These are phyloP conservation scores for Epichloe glyceriae DNA, from an alignment of 2,329 filamentous ascomycete genomes.

Conservation along the genomic window DNA sequence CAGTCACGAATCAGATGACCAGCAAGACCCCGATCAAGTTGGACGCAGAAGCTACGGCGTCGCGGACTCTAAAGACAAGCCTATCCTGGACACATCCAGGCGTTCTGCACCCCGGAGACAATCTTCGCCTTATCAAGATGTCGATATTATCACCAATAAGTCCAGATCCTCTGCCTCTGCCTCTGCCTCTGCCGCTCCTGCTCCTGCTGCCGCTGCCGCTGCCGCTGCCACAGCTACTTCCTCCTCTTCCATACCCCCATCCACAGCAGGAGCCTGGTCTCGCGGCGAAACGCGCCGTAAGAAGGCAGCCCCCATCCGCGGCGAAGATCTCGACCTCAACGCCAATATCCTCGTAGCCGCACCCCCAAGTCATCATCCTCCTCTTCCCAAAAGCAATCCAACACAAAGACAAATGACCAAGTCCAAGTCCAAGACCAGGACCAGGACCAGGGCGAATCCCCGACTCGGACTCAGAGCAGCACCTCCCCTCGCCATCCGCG, in stretches of 20 bases:
- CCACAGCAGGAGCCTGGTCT: conserved; percentile 30
- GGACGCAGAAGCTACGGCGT: conserved; percentile 61
- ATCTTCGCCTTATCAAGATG: conserved; percentile 15
- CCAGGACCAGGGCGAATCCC: conserved; percentile 2
- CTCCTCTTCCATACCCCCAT: conserved; percentile 11
- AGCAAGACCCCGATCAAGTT: conserved; percentile 39
- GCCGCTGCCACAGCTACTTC: conserved; percentile 5
- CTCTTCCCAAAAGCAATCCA: conserved; percentile 2
- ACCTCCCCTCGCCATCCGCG: conserved; percentile 44
- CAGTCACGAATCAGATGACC: conserved; percentile 28
- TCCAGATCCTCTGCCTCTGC: conserved; percentile 8
- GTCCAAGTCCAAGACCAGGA: conserved; percentile 14
- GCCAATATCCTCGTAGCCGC: conserved; percentile 20
- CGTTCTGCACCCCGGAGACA: conserved; percentile 16
- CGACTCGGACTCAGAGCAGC: conserved; percentile 30
- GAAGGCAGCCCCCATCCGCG: conserved; percentile 16
- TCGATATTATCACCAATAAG: conserved; percentile 15
- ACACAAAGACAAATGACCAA: conserved; percentile 8
- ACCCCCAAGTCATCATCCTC: not conserved
- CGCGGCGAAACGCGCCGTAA: conserved; percentile 24
- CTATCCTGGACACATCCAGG: conserved; percentile 17
- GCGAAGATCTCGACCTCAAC: conserved; percentile 28
- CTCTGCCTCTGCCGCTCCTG: conserved; percentile 8
- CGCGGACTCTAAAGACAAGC: conserved; percentile 11
- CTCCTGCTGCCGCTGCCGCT: conserved; percentile 1